phyloP scores from a whole-genome alignment of 1,284 basidiomycete genomes.

The Ganoderma lucidum region DNA sequence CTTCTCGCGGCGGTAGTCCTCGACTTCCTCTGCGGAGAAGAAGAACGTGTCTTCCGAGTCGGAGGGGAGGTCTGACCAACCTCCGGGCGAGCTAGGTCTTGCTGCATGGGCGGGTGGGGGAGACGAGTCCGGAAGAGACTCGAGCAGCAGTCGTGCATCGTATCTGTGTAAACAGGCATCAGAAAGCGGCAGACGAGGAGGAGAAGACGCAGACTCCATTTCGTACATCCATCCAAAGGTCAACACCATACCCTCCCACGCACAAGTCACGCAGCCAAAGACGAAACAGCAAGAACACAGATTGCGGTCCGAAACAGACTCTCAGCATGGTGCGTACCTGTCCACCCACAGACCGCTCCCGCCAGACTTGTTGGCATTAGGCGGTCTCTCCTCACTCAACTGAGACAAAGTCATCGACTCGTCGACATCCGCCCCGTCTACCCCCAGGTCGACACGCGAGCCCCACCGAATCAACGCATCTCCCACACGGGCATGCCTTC shows the following conservation, averaged over 20 bases:
- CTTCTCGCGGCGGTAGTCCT: constrained; percentile 73
- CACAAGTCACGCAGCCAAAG: constrained; percentile 1
- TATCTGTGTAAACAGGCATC: constrained; percentile 58
- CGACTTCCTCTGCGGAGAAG: constrained; percentile 69
- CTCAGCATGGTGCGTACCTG: constrained; percentile 57
- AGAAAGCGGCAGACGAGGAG: constrained; percentile 14
- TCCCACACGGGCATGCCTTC: constrained; percentile 36
- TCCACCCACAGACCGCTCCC: constrained; percentile 58
- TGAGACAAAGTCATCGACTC: constrained; percentile 19
- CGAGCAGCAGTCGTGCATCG: constrained; percentile 79
- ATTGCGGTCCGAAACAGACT: not conserved
- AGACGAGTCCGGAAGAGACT: constrained; percentile 48
- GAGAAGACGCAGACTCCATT: constrained; percentile 16
- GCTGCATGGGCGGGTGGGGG: constrained; percentile 16
- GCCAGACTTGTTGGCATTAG: not conserved
- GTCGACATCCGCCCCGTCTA: constrained; percentile 23
- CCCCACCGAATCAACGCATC: constrained; percentile 58
- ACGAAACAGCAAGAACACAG: constrained; percentile 26
- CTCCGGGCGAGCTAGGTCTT: constrained; percentile 55
- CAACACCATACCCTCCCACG: constrained; percentile 1
- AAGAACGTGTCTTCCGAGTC: constrained; percentile 86
- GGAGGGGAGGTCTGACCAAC: constrained; percentile 85
- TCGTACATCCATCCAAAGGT: not conserved
- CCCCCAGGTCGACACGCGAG: constrained; percentile 10
- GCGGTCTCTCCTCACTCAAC: constrained; percentile 7